Base-by-base conservation (phyloP, 2,329 filamentous ascomycete species). In the Fusarium anguioides region DNA sequence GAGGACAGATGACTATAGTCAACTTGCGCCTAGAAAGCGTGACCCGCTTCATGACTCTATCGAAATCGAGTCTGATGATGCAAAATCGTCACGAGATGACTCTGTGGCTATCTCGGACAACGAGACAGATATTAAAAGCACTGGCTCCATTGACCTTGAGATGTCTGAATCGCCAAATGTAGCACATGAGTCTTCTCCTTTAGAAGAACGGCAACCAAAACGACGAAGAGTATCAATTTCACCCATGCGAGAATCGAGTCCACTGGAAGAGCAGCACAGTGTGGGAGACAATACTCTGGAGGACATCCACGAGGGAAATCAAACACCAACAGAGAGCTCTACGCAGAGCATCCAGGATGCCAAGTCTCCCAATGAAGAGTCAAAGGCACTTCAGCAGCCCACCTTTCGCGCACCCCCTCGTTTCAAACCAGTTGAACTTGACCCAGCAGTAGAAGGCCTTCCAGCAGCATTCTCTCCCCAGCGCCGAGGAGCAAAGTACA, bases 321-420 rank as follows among this genome's bases (percentile, higher is more conserved):
- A 47, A 9, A 60, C 58, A 11, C 58, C 50, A 26, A 48, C 47
- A 12, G 50, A 59, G 35, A 53, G 59, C 31, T 69, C 60, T 10
- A 47, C 45, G 8, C 66, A 69, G 15, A 65, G 60, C 12, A 40
- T 65, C 4, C 56, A 63, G 8, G 65, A 62, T 29, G 24, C 59
- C 10, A 40, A 57, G 7, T 29, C 53, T n/a, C 37, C 46, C 21
- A 59, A 68, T 15, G 71, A 66, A 20, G 68, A 72, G 20, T 44
- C 53, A 40, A 62, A 59, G 20, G 48, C 59, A 15, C 62, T 64
- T 20, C 72, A 74, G 15, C 79, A 81, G 45, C 80, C 80, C 4
- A 76, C 76, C 0, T 81, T 82, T 52, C 77, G 69, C 4, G 66
- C 75, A 1, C 75, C 79, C 4, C 80, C 80, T 11, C 79, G 79